These are phyloP conservation scores for Glomus cerebriforme DNA, from an alignment of 192 early-diverging fungal species.

Conservation along the genomic window DNA sequence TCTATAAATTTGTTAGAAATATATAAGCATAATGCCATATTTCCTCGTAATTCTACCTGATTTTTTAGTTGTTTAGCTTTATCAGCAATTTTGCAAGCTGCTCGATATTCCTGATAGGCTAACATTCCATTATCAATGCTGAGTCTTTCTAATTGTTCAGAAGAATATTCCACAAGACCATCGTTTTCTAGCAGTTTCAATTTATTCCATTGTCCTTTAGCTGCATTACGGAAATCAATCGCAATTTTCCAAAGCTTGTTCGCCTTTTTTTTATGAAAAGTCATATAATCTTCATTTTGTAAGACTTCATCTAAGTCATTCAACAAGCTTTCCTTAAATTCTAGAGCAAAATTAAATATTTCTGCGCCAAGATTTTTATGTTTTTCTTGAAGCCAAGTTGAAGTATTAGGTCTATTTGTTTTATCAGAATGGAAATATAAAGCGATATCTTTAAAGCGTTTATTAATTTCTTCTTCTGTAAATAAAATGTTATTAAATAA, in stretches of 20 bases:
- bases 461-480: not conserved
- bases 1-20: not conserved
- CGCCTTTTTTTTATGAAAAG: not conserved
- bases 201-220: not conserved
- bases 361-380: not conserved
- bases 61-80: not conserved
- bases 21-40: conserved; percentile 18
- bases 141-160: not conserved
- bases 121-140: not conserved
- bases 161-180: not conserved
- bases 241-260: not conserved
- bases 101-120: not conserved
- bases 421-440: not conserved
- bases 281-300: not conserved
- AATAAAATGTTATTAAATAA: not conserved
- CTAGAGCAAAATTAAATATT: not conserved
- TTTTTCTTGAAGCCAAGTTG: not conserved
- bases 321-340: not conserved
- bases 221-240: conserved; percentile 7
- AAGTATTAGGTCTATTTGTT: not conserved
- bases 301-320: not conserved
- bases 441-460: not conserved
- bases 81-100: conserved; percentile 10
- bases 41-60: not conserved
- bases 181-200: not conserved